These are phyloP conservation scores for Arbutus unedo DNA, from an alignment of 148 eudicot species.

Conservation along the genomic window DNA sequence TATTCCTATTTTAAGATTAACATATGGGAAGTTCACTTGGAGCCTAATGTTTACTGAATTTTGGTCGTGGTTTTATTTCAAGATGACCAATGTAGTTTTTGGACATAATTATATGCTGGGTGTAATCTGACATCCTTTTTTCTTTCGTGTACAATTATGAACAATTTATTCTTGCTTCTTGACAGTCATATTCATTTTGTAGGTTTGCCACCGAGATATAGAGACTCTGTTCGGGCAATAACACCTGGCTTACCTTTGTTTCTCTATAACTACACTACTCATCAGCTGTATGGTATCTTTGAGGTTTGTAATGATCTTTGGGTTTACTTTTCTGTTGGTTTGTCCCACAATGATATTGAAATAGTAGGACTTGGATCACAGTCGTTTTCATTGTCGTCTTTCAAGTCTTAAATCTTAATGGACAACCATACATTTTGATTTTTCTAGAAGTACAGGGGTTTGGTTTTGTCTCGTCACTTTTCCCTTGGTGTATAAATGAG, in stretches of 20 bases:
- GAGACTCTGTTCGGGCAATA: slow-evolving; percentile 96
- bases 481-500: not conserved
- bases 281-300: slow-evolving; percentile 95
- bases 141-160: not conserved
- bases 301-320: slow-evolving; percentile 51
- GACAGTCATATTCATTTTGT: slow-evolving; percentile 26
- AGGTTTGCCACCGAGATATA: slow-evolving; percentile 97
- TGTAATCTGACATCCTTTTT: not conserved
- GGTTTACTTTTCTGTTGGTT: not conserved
- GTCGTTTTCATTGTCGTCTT: not conserved
- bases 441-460: not conserved
- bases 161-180: slow-evolving; percentile 11
- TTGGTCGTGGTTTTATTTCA: not conserved
- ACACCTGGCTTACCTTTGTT: slow-evolving; percentile 97
- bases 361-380: not conserved
- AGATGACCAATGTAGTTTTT: not conserved
- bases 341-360: not conserved
- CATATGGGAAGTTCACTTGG: not conserved
- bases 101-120: not conserved
- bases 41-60: not conserved
- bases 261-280: slow-evolving; percentile 97
- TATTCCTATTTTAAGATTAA: not conserved
- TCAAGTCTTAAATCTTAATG: not conserved
- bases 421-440: not conserved
- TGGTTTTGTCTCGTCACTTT: not conserved